Evolutionary conservation across 371 early-diverging fungal genomes (phyloP).

Genomic region (Mucor ambiguus): DNA sequence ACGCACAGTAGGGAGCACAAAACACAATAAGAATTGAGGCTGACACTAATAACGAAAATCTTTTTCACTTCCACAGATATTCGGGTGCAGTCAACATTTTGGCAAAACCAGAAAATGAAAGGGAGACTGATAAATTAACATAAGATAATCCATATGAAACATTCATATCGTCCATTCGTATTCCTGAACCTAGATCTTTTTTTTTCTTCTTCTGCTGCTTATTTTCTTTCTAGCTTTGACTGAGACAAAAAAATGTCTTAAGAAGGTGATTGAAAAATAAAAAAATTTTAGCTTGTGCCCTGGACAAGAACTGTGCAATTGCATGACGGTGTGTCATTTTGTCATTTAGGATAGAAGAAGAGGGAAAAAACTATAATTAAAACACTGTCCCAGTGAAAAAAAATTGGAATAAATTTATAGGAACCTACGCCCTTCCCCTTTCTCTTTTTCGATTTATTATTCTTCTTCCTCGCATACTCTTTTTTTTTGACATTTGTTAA

Average conservation of each 20-base stretch:
- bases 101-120: background rate
- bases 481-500: background rate
- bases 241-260: background rate
- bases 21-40: background rate
- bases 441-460: conserved; percentile 2
- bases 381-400: conserved; percentile 4
- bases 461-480: background rate
- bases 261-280: background rate
- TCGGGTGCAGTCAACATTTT: conserved; percentile 33
- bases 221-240: background rate
- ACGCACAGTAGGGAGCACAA: conserved; percentile 33
- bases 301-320: conserved; percentile 2
- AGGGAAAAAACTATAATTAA: conserved; percentile 7
- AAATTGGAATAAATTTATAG: conserved; percentile 5
- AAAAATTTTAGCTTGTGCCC: conserved; percentile 11
- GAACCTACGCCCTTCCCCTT: background rate
- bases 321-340: conserved; percentile 15
- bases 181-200: background rate
- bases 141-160: background rate
- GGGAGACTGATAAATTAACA: background rate
- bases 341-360: background rate
- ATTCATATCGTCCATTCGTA: background rate
- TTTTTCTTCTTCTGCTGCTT: background rate
- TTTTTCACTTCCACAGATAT: conserved; percentile 20
- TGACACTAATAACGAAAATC: background rate